phyloP scores from a whole-genome alignment of 2,329 filamentous ascomycete species.

The Epichloe festucae region DNA sequence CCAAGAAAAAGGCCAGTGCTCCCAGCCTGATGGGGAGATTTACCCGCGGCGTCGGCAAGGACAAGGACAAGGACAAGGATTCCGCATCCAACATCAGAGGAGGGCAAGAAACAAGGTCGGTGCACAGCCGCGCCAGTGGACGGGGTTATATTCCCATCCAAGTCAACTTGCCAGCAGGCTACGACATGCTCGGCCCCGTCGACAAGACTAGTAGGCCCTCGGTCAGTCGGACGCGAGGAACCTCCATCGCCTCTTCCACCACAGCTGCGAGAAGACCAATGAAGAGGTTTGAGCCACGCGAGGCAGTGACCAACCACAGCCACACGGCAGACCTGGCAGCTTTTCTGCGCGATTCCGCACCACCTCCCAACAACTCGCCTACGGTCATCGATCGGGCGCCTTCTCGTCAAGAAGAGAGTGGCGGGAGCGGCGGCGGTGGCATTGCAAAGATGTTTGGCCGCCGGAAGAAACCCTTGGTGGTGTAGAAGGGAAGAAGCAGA shows the following conservation, averaged over 20 bases:
- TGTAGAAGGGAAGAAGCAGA: conserved; percentile 9
- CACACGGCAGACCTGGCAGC: conserved; percentile 56
- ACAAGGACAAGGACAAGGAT: conserved; percentile 11
- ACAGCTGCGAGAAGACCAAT: conserved; percentile 31
- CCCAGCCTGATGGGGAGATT: conserved; percentile 50
- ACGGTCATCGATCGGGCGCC: conserved; percentile 12
- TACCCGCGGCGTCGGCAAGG: conserved; percentile 19
- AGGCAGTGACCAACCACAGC: conserved; percentile 34
- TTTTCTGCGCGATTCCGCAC: conserved; percentile 58
- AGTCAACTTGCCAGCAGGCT: conserved; percentile 32
- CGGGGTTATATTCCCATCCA: conserved; percentile 40
- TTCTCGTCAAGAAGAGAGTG: conserved; percentile 19
- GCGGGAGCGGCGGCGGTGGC: conserved; percentile 21
- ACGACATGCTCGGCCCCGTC: conserved; percentile 28
- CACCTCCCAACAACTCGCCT: conserved; percentile 30
- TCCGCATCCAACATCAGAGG: conserved; percentile 13
- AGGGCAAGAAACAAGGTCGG: conserved; percentile 11
- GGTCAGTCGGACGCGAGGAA: conserved; percentile 9
- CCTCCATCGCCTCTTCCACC: conserved; percentile 15
- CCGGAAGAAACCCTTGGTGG: conserved; percentile 31
- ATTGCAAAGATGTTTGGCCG: conserved; percentile 37
- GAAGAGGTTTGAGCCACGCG: conserved; percentile 46
- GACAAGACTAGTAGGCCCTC: conserved; percentile 8
- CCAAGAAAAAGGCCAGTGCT: conserved; percentile 53
- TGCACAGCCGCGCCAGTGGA: conserved; percentile 25